Base-by-base conservation (phyloP, 805 yeast genomes). In the Candida peoriensis region DNA sequence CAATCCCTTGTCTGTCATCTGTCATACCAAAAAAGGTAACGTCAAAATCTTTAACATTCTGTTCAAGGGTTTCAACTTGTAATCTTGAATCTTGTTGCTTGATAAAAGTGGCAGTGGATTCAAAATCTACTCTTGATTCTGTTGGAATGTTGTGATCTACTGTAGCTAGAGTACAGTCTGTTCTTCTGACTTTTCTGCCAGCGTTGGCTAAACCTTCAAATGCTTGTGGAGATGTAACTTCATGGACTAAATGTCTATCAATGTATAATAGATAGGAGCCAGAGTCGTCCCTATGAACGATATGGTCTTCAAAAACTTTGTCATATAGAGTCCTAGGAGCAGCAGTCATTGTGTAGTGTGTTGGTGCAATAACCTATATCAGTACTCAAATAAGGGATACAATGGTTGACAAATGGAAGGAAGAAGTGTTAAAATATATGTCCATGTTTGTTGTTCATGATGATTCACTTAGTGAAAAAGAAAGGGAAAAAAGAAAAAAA, bases 151-250 rank as follows among this genome's bases (percentile, higher is more conserved):
- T 93, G 74, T 93, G 96, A 63, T 90, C 96, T 20, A 87, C 95
- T 2, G 97, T 87, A 33, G 96, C 95, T 48, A 89, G 71, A 35
- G 97, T 87, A 66, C 96, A 85, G 62, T 89, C 96, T 20, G 72
- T 68, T 68, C 98, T 78, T 71, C 98, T 82, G 35, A 93, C 96
- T 39, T 61, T 60, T 70, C 99, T 81, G 31, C 82, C 85, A 12
- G 97, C 96, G 54, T 78, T 82, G 44, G 71, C 74, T 52, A 93
- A 74, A 33, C 98, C 98, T 66, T 93, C 98, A 57, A 93, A 93
- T 9, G 98, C 98, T 64, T 93, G 98, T 23, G 99, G 98, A 20
- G 97, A 90, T 2, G 99, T 93, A 34, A 93, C 99, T 66, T 93
- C 98, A 62, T 93, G 98, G 33, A 93, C 96, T 48, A 93, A 71